Percentiles rank a stretch among this genome's conserved stretches.
phyloP scores from a whole-genome alignment of 1,284 basidiomycete genomes.

The Malassezia equina region DNA sequence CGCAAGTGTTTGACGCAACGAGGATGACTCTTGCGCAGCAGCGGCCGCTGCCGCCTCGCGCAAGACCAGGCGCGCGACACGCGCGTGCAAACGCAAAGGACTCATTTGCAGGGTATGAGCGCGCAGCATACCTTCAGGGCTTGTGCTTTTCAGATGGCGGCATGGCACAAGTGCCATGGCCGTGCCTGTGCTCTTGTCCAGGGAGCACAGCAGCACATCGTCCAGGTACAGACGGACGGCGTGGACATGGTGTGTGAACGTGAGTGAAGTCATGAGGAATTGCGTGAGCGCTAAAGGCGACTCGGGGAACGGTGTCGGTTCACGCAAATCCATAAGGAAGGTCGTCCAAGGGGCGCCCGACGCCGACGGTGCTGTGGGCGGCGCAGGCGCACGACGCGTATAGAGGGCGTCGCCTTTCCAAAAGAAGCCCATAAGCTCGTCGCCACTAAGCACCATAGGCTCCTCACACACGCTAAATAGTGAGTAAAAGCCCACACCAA shows the following conservation, averaged over 20 bases:
- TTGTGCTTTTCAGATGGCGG: conserved; percentile 50
- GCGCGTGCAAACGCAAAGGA: conserved; percentile 70
- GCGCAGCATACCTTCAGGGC: conserved; percentile 58
- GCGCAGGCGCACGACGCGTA: conserved; percentile 31
- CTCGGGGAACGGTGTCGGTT: conserved; percentile 69
- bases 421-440: conserved; percentile 79
- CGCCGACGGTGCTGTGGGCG: conserved; percentile 21
- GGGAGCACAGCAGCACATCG: conserved; percentile 62
- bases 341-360: conserved; percentile 62
- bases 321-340: conserved; percentile 80
- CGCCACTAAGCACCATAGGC: conserved; percentile 80
- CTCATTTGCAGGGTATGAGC: conserved; percentile 59
- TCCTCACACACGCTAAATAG: conserved; percentile 59
- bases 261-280: conserved; percentile 83
- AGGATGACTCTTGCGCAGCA: conserved; percentile 60
- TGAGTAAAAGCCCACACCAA: conserved; percentile 53
- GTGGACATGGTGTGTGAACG: conserved; percentile 76
- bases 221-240: conserved; percentile 58
- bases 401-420: conserved; percentile 59
- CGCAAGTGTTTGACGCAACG: conserved; percentile 23
- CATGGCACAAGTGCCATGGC: conserved; percentile 58
- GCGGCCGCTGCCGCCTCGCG: conserved; percentile 50
- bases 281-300: conserved; percentile 71
- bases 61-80: conserved; percentile 67
- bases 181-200: conserved; percentile 62